Percentiles rank a stretch among this genome's conserved stretches.
phyloP scores from a whole-genome alignment of 2,329 filamentous ascomycete species.

The Leptographium lundbergii region DNA sequence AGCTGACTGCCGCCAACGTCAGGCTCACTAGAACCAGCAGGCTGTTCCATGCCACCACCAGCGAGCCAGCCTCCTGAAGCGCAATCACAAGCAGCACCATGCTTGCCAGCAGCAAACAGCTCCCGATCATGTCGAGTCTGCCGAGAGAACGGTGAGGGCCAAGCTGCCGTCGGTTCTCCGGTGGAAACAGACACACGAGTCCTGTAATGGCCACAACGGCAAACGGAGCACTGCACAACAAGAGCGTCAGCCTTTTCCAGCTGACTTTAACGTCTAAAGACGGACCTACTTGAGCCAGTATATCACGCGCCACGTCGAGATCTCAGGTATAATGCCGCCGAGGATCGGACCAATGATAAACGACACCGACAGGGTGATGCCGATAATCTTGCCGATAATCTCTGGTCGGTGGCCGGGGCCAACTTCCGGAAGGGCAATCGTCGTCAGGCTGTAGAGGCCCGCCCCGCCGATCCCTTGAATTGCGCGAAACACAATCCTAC shows the following conservation, averaged over 20 bases:
- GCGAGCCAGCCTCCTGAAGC: conserved; percentile 43
- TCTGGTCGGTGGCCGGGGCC: conserved; percentile 39
- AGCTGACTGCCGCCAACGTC: conserved; percentile 32
- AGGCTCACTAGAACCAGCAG: conserved; percentile 37
- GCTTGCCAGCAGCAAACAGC: conserved; percentile 33
- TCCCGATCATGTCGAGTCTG: conserved; percentile 13
- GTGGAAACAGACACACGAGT: conserved; percentile 26
- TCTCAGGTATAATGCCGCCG: conserved; percentile 41
- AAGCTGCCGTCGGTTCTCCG: conserved; percentile 5
- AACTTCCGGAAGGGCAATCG: conserved; percentile 44
- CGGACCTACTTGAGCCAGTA: conserved; percentile 46
- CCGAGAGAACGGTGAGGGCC: conserved; percentile 4
- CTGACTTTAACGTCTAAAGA: not conserved
- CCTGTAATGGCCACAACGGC: conserved; percentile 27
- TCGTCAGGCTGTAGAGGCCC: conserved; percentile 46
- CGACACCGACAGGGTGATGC: conserved; percentile 41
- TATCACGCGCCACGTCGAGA: conserved; percentile 43
- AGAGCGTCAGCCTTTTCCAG: not conserved
- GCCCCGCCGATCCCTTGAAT: conserved; percentile 50
- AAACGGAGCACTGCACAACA: conserved; percentile 1
- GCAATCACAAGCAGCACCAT: conserved; percentile 43
- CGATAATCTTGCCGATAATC: conserved; percentile 41
- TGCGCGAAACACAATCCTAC: conserved; percentile 43
- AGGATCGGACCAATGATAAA: conserved; percentile 47
- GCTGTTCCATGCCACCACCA: conserved; percentile 37